phyloP scores from a whole-genome alignment of 2,329 filamentous ascomycete genomes.

The Pseudofabraea citricarpa region DNA sequence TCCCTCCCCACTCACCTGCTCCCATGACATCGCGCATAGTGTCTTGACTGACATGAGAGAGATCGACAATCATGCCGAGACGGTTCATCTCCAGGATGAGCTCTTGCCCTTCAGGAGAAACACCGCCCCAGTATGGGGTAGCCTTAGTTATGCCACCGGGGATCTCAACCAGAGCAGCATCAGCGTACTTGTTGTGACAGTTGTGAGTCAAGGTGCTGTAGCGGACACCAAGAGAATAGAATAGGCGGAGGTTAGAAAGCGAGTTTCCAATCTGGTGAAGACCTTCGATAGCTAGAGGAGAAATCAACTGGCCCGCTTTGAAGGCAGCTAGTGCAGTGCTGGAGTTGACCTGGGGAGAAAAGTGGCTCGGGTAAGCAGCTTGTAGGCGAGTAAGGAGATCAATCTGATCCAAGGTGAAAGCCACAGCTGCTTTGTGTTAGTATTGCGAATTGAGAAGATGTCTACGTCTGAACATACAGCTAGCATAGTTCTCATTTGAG shows the following conservation, averaged over 20 bases:
- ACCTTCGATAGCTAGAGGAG: conserved; percentile 77
- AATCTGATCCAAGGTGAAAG: conserved; percentile 68
- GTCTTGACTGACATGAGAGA: conserved; percentile 72
- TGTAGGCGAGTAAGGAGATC: conserved; percentile 66
- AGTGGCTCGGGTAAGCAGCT: conserved; percentile 59
- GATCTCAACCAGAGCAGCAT: conserved; percentile 66
- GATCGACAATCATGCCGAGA: conserved; percentile 88
- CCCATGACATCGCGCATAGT: conserved; percentile 83
- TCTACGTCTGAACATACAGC: conserved; percentile 44
- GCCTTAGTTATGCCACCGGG: conserved; percentile 29
- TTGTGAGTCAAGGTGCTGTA: conserved; percentile 91
- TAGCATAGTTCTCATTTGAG: conserved; percentile 65
- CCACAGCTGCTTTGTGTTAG: conserved; percentile 42
- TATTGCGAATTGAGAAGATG: background rate
- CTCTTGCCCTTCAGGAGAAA: conserved; percentile 64
- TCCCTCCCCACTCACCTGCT: conserved; percentile 62
- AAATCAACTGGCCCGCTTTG: conserved; percentile 60
- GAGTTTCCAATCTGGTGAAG: conserved; percentile 93
- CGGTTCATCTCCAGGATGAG: conserved; percentile 89
- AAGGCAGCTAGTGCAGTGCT: conserved; percentile 59
- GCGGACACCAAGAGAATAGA: conserved; percentile 72
- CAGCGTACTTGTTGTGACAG: conserved; percentile 86
- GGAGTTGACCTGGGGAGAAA: conserved; percentile 60
- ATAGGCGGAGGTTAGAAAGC: conserved; percentile 68
- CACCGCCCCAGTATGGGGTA: conserved; percentile 62